Conservation (phyloP, 2,329 filamentous ascomycete genomes). For the Diplodia mutila region DNA sequence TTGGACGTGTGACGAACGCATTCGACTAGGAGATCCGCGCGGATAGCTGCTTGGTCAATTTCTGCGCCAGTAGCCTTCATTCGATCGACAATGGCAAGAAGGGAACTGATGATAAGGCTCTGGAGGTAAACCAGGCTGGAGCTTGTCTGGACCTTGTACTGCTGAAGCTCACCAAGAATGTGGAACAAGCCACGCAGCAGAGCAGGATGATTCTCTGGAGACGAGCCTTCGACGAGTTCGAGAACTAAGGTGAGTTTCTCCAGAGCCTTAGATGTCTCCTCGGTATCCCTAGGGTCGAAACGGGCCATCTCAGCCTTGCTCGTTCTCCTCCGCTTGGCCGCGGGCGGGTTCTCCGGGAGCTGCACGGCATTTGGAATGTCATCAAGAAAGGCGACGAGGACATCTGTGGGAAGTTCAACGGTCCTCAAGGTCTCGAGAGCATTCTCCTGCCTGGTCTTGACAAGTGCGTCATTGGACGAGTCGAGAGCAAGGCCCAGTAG, state of each 20-base stretch:
- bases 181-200: conserved; percentile 81
- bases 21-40: conserved; percentile 89
- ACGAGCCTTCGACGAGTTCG: conserved; percentile 82
- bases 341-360: conserved; percentile 71
- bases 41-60: conserved; percentile 77
- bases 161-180: conserved; percentile 82
- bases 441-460: conserved; percentile 51
- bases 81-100: conserved; percentile 81
- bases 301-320: conserved; percentile 72
- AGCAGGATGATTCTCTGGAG: conserved; percentile 73
- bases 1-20: conserved; percentile 91
- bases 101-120: conserved; percentile 77
- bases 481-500: conserved; percentile 66
- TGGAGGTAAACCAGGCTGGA: conserved; percentile 91
- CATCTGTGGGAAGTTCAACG: conserved; percentile 72
- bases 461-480: conserved; percentile 37
- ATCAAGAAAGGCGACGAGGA: conserved; percentile 73
- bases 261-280: conserved; percentile 69
- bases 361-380: conserved; percentile 74
- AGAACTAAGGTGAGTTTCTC: conserved; percentile 83
- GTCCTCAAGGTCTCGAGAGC: conserved; percentile 73
- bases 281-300: conserved; percentile 63
- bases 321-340: conserved; percentile 77
- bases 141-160: conserved; percentile 77
- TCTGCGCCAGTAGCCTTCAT: conserved; percentile 64